These are phyloP conservation scores for Macadamia integrifolia DNA, from an alignment of 164 flowering plant genomes.

Conservation along the genomic window DNA sequence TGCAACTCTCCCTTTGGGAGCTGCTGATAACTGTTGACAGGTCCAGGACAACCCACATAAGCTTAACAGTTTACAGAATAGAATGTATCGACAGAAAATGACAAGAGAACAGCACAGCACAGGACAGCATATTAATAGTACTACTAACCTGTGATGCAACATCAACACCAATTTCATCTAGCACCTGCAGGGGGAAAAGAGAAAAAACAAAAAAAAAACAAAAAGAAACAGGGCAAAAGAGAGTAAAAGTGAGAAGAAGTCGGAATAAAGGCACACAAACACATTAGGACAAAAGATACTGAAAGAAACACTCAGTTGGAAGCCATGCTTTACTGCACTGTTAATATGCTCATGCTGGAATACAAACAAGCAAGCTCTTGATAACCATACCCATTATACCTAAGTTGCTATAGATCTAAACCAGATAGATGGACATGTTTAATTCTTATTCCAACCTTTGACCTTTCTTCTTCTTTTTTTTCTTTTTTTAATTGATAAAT, in stretches of 20 bases:
- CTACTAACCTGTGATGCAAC: conserved; percentile 87
- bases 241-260: background rate
- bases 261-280: background rate
- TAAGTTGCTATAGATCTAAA: no score
- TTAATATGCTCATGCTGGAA: no score
- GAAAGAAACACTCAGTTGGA: no score
- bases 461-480: no score
- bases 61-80: background rate
- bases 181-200: conserved; percentile 42
- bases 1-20: conserved; percentile 84
- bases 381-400: no score
- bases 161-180: conserved; percentile 95
- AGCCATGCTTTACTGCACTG: no score
- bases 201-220: background rate
- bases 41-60: conserved; percentile 13
- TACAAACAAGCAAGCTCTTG: no score
- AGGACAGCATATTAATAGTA: background rate
- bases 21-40: conserved; percentile 68
- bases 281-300: background rate
- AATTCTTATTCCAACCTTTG: no score
- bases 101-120: background rate
- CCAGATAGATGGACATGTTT: no score
- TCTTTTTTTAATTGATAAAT: no score
- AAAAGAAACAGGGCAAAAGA: background rate
- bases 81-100: background rate